Base-by-base conservation (phyloP, 495 filamentous ascomycete genomes). In the Rostrohypoxylon terebratum region DNA sequence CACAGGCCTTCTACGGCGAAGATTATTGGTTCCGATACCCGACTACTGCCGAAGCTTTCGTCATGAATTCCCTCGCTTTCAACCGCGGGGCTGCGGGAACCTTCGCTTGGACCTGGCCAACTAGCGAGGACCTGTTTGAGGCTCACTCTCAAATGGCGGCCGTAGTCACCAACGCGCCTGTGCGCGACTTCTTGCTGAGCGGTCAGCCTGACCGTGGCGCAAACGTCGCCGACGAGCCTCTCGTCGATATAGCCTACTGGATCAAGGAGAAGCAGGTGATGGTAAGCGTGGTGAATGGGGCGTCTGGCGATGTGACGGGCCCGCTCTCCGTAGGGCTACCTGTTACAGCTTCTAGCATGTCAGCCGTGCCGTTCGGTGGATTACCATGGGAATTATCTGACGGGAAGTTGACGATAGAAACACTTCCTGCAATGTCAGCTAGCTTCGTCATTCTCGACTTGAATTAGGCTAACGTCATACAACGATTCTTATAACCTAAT, bases 1-100 rank as follows among this genome's bases (percentile, higher is more conserved):
- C 89, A 9, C 90, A 92, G 77, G 87, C 83, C 7, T 92, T 93
- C 75, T 87, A 86, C 44, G 86, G 87, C 20, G 81, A 87, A 61
- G 83, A 84, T 1, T 92, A 89, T 71, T 92, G 90, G 89, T 57
- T 74, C 3, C 79, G 89, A 4, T 84, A 86, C 59, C 90, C 90
- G 3, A 88, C 82, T 0, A 58, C 78, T 1, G 82, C 74, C 0
- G 90, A 92, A 74, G 86, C 84, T 40, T 83, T 83, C 16, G 87
- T 80, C 18, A 91, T 91, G 90, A 85, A 80, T 34, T 74, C 87
- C 60, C 69, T 92, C 25, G 85, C 82, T 25, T 63, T 92, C n/a
- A 91, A 91, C 72, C 87, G 90, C 60, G 86, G 87, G 33, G 90
- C 84, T 0, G 87, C 87, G 71, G 89, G 80, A 1, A 72, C 83